Percentiles rank a stretch among this genome's conserved stretches.
Evolutionary conservation across 805 yeast genomes (phyloP).

Genomic region (Saccharomycopsis microspora): DNA sequence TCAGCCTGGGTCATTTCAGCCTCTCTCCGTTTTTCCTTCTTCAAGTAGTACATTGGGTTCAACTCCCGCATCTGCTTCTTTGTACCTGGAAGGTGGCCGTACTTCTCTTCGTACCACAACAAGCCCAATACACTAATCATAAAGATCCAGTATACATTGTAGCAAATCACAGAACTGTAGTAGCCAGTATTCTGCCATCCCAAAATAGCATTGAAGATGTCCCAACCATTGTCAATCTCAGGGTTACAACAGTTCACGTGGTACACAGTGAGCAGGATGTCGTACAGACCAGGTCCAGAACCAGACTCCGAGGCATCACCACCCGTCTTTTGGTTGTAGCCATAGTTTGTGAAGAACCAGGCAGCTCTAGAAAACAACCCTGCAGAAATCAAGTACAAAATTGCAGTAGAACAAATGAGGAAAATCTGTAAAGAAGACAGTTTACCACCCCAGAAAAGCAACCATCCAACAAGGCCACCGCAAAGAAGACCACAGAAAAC

Average conservation of each 20-base stretch:
- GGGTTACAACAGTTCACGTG: constrained; percentile 98
- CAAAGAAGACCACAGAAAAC: constrained; percentile 77
- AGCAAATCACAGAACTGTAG: constrained; percentile 80
- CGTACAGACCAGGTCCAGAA: constrained; percentile 90
- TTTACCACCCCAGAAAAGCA: constrained; percentile 76
- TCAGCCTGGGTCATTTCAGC: constrained; percentile 33
- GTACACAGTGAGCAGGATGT: constrained; percentile 73
- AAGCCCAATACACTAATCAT: constrained; percentile 42
- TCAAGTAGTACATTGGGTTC: constrained; percentile 67
- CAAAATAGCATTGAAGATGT: constrained; percentile 82
- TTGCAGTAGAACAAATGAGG: constrained; percentile 77
- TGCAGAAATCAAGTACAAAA: constrained; percentile 81
- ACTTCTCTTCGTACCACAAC: constrained; percentile 76
- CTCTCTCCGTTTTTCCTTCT: constrained; percentile 53
- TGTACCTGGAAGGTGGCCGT: constrained; percentile 68
- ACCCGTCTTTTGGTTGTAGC: constrained; percentile 58
- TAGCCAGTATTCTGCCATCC: constrained; percentile 99
- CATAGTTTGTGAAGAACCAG: constrained; percentile 75
- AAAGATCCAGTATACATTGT: constrained; percentile 80
- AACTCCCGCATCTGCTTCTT: constrained; percentile 39
- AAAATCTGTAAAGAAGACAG: constrained; percentile 76
- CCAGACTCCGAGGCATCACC: constrained; percentile 94
- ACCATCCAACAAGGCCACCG: constrained; percentile 60
- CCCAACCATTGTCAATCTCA: constrained; percentile 89
- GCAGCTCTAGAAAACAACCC: constrained; percentile 90